Conservation (phyloP, 2,329 filamentous ascomycete genomes). For the Cladophialophora carrionii region DNA sequence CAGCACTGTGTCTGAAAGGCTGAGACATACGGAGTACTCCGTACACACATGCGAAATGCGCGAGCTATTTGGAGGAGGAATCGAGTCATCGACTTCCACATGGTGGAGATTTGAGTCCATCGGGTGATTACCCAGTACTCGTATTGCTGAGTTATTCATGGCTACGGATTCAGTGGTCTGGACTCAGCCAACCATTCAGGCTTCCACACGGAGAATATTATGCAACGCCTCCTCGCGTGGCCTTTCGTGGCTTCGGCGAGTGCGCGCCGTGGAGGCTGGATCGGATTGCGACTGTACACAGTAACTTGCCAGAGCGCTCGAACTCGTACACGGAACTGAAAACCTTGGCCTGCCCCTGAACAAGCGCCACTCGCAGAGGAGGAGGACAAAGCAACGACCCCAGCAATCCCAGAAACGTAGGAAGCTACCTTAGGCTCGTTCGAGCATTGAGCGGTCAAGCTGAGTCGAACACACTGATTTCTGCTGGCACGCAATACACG, state of each 20-base stretch:
- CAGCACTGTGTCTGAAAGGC: neutral
- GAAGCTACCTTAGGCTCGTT: neutral
- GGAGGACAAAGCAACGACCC: neutral
- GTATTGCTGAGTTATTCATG: too few relatives aligned
- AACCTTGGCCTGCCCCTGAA: neutral
- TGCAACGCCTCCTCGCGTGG: neutral
- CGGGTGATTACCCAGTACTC: too few relatives aligned
- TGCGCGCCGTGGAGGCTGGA: conserved; percentile 1
- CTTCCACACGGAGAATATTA: conserved; percentile 3
- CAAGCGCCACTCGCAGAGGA: neutral
- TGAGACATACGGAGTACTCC: neutral
- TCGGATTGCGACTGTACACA: neutral
- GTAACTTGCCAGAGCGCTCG: neutral
- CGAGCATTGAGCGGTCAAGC: conserved; percentile 4
- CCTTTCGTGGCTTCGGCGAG: neutral
- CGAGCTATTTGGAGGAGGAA: neutral
- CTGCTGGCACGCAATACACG: neutral
- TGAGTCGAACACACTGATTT: neutral
- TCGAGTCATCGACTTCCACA: neutral
- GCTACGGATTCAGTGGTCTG: neutral
- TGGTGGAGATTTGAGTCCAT: conserved; percentile 7
- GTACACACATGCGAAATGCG: conserved; percentile 3
- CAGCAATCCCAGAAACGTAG: neutral
- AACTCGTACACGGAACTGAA: neutral
- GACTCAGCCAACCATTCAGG: neutral